phyloP scores from a whole-genome alignment of 2,329 filamentous ascomycete species.

The Diplodia scrobiculata region DNA sequence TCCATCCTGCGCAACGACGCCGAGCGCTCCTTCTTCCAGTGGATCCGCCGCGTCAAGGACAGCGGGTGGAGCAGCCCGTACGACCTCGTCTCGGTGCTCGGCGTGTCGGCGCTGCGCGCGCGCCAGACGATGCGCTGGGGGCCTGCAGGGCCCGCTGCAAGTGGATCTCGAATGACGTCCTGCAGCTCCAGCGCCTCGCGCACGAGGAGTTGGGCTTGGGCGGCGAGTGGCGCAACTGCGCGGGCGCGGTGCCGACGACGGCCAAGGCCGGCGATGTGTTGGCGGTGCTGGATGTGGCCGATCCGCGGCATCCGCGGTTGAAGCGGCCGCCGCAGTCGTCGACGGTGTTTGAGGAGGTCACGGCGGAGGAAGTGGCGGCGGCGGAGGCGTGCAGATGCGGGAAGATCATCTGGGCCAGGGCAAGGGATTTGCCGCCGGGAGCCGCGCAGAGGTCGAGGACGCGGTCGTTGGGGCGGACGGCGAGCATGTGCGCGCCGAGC shows the following conservation, averaged over 20 bases:
- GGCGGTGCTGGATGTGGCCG: slow-evolving; percentile 18
- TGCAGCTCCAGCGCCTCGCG: slow-evolving; percentile 30
- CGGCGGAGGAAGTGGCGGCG: not conserved
- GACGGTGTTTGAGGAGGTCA: not conserved
- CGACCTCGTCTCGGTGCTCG: not conserved
- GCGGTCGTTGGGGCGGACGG: slow-evolving; percentile 42
- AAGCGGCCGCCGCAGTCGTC: not conserved
- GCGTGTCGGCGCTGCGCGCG: not conserved
- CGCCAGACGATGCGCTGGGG: not conserved
- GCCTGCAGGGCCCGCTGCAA: slow-evolving; percentile 16
- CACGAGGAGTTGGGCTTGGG: slow-evolving; percentile 29
- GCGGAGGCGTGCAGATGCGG: slow-evolving; percentile 30
- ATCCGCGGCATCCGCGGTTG: slow-evolving; percentile 17
- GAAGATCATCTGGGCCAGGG: slow-evolving; percentile 41
- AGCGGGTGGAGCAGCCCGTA: not conserved
- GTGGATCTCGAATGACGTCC: slow-evolving; percentile 29
- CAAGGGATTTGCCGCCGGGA: slow-evolving; percentile 44
- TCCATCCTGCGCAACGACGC: not conserved
- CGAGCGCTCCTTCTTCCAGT: not conserved
- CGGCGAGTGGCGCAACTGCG: slow-evolving; percentile 28
- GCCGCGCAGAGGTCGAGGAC: slow-evolving; percentile 49
- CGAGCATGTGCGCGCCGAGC: slow-evolving; percentile 40
- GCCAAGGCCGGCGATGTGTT: not conserved
- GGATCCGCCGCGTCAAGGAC: too few relatives aligned
- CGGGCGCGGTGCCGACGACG: slow-evolving; percentile 16